Evolutionary conservation across 106 monocot species (phyloP), one percentile per base, ranked within the genome.

Genomic region (Vanilla planifolia): DNA sequence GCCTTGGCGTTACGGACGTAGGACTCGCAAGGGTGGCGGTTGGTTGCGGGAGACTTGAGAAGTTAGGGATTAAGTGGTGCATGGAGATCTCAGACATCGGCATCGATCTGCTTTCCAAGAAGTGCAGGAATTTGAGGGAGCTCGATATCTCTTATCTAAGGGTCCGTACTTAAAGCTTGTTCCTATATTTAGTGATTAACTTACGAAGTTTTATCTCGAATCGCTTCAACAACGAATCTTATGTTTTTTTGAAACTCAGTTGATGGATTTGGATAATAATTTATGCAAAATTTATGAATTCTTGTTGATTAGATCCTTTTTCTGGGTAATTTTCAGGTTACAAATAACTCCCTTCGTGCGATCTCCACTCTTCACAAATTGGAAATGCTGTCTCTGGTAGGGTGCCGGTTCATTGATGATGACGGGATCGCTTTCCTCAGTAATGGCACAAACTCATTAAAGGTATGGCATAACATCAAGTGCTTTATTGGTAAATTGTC

Each of bases 111-210:
- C 78, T 94, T 16, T 60, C 53, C 17, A 94, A 94, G 73, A 94
- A 94, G 65, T 94, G 93, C 61, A 61, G 34, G 27, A 73, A 65
- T 20, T 55, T 89, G 29, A 85, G 67, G 61, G 51, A 25, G 19
- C 58, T 89, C 19, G 89, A 86, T 53, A 53, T 94, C 17, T 94
- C 93, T 3, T 85, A 94, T 57, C 77, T 94, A 37, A 78, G 76
- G 82, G 89, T 94, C 5, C 19, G 13, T 10, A 24, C 4, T 45
- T 43, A 43, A 14, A n/a, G 43, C 17, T 43, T 43, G 43, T n/a
- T 16, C 17, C 0, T 43, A 13, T 43, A 16, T 43, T 9, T 13
- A 16, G 9, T 11, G 43, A 14, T 43, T 20, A 5, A 3, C 0
- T 1, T 20, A 5, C 44, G 20, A 19, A 0, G 44, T 17, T 45